Evolutionary conservation across 2,329 filamentous ascomycete species (phyloP).

Genomic region (Leptosphaerulina australis): DNA sequence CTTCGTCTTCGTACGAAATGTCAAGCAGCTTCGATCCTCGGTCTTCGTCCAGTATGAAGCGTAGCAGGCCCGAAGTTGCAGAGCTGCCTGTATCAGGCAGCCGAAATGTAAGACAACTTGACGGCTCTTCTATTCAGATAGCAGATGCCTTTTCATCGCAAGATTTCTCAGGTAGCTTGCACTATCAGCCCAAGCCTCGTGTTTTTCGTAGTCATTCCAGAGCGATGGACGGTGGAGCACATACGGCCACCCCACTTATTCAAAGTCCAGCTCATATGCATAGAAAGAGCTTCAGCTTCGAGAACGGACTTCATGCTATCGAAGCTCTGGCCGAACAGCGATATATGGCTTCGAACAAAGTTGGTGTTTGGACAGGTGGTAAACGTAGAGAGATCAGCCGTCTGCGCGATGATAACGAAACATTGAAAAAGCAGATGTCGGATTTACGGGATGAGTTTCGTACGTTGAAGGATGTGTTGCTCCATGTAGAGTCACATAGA

Average conservation of each 20-base stretch:
- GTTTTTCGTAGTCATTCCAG: neutral
- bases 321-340: neutral
- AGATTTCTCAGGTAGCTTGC: constrained; percentile 1
- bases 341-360: neutral
- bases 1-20: neutral
- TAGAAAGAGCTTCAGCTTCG: constrained; percentile 4
- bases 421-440: constrained; percentile 23
- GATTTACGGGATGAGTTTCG: constrained; percentile 27
- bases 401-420: constrained; percentile 19
- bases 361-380: neutral
- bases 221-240: constrained; percentile 6
- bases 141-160: neutral
- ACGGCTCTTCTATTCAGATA: neutral
- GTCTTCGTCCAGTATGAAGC: neutral
- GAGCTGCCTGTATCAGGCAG: neutral
- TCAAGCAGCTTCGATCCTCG: neutral
- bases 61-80: neutral
- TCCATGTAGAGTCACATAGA: constrained; percentile 7
- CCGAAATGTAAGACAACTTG: neutral
- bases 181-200: neutral
- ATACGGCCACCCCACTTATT: neutral
- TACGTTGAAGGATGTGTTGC: constrained; percentile 22
- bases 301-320: neutral
- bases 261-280: neutral
- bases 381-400: neutral